A percentile compares a stretch with the other conserved stretches of the same genome.
Evolutionary conservation across 163 green algal species (phyloP).

Genomic region (Smithsoniella earleae): DNA sequence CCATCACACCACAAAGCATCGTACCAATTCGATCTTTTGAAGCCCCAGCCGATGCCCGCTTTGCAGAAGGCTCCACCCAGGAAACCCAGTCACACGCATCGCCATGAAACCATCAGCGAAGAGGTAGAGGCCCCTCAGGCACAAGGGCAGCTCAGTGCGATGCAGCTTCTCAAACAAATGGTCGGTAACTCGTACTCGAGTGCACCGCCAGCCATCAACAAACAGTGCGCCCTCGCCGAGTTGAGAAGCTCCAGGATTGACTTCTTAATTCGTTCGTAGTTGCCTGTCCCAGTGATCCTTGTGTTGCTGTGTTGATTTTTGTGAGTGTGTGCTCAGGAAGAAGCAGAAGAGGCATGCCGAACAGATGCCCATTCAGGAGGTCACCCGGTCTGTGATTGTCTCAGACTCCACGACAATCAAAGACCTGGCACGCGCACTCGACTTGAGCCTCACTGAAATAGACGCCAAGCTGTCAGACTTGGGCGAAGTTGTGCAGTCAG

Average conservation of each 20-base stretch:
- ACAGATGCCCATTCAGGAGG: neutral
- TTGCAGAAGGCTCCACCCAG: too few species aligned
- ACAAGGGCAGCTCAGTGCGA: slow-evolving; percentile 19
- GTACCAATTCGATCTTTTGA: too few species aligned
- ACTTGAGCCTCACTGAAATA: neutral
- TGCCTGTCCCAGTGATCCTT: neutral
- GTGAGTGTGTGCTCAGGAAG: neutral
- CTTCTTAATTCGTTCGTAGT: neutral
- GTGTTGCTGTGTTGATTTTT: neutral
- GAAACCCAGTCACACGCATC: too few species aligned
- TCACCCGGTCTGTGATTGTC: neutral
- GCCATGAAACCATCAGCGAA: neutral
- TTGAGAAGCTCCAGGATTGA: neutral
- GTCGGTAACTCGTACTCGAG: neutral
- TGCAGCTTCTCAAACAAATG: slow-evolving; percentile 24
- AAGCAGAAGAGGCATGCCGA: neutral
- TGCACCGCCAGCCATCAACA: neutral
- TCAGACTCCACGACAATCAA: neutral
- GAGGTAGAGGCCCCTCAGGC: neutral
- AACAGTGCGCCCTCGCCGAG: neutral
- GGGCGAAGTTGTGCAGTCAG: slow-evolving; percentile 1
- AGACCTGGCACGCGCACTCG: neutral
- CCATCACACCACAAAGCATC: too few species aligned
- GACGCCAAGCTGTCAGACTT: neutral
- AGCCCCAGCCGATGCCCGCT: too few species aligned